phyloP scores from a whole-genome alignment of 371 early-diverging fungal species.

The Coemansia sp. region DNA sequence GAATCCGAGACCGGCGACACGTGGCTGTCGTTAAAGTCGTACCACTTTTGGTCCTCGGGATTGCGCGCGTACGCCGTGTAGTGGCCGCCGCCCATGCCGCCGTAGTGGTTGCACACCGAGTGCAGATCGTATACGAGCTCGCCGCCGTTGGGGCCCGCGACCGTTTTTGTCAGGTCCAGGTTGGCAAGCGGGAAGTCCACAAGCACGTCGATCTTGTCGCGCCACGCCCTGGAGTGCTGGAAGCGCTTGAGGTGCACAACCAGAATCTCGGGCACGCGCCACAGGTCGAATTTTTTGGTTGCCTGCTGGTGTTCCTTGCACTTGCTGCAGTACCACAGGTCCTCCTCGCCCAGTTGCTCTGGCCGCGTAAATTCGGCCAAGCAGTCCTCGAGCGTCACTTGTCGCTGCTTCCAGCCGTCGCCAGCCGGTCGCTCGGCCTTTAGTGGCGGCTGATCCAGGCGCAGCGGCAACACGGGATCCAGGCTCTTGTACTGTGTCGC shows the following conservation, averaged over 20 bases:
- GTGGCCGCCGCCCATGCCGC: constrained; percentile 92
- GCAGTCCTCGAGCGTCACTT: constrained; percentile 70
- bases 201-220: constrained; percentile 81
- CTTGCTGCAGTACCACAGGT: constrained; percentile 81
- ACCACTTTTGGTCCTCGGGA: constrained; percentile 71
- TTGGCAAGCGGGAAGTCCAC: constrained; percentile 78
- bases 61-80: constrained; percentile 92
- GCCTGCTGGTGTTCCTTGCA: constrained; percentile 81
- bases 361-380: constrained; percentile 75
- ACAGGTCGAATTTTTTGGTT: constrained; percentile 82
- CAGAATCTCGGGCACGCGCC: constrained; percentile 81
- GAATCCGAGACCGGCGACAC: constrained; percentile 63
- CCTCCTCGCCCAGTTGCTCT: constrained; percentile 79
- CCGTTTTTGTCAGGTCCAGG: constrained; percentile 65
- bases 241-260: constrained; percentile 93
- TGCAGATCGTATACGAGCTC: constrained; percentile 76
- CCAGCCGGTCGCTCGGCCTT: constrained; percentile 19
- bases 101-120: constrained; percentile 89
- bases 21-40: constrained; percentile 84
- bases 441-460: constrained; percentile 30
- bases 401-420: constrained; percentile 30
- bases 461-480: constrained; percentile 23
- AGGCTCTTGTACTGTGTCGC: constrained; percentile 29
- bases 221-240: constrained; percentile 67
- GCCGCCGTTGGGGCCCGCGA: constrained; percentile 43